phyloP scores from a whole-genome alignment of 1,284 basidiomycete species.

The Austroboletus niveus region DNA sequence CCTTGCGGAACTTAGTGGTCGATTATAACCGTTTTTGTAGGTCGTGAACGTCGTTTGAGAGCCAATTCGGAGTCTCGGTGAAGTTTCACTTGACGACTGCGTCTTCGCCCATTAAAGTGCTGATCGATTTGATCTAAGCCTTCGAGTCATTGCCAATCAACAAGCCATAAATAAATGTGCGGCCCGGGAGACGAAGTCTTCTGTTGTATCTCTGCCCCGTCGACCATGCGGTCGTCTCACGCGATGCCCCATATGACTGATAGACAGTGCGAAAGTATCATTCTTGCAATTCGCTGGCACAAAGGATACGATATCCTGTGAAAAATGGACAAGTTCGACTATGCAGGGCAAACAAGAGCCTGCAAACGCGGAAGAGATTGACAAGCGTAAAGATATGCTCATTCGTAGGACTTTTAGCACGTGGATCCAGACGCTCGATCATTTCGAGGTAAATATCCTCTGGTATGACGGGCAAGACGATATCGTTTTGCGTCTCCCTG shows the following conservation, averaged over 20 bases:
- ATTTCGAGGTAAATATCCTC: constrained; percentile 34
- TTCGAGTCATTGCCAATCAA: too few relatives aligned
- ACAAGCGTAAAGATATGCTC: constrained; percentile 22
- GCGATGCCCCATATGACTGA: background rate
- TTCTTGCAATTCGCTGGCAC: constrained; percentile 12
- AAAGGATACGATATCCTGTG: background rate
- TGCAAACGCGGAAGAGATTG: constrained; percentile 43
- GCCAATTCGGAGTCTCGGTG: too few relatives aligned
- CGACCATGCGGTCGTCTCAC: background rate
- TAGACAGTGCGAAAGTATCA: too few relatives aligned
- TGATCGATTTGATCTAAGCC: too few relatives aligned
- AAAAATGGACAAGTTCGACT: constrained; percentile 33
- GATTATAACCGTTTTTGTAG: too few relatives aligned
- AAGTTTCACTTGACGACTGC: too few relatives aligned
- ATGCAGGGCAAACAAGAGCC: constrained; percentile 40
- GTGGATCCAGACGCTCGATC: constrained; percentile 7
- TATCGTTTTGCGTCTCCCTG: constrained; percentile 9
- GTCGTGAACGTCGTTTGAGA: too few relatives aligned
- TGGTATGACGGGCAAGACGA: constrained; percentile 22
- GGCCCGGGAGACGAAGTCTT: too few relatives aligned
- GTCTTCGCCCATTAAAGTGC: too few relatives aligned
- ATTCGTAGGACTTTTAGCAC: background rate
- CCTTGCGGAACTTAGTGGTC: too few relatives aligned
- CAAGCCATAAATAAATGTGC: too few relatives aligned
- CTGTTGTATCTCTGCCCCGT: too few relatives aligned